Evolutionary conservation across 352 stramenopile species (phyloP).

Genomic region (Globisporangium paroecandrum): DNA sequence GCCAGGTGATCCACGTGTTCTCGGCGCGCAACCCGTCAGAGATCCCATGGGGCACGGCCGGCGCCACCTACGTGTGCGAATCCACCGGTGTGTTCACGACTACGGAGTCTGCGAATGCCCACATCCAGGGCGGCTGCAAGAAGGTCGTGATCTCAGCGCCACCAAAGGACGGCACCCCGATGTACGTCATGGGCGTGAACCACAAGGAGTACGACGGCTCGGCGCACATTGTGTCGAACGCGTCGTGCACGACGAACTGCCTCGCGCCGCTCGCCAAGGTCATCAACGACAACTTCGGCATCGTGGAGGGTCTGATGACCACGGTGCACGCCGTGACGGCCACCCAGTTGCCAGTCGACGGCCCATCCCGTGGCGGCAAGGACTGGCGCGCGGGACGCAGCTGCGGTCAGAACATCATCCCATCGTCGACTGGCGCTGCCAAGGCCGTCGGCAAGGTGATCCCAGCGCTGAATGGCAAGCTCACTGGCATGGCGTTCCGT

Average conservation of each 20-base stretch:
- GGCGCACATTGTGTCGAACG: conserved; percentile 78
- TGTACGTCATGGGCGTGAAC: conserved; percentile 97
- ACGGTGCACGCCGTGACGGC: conserved; percentile 94
- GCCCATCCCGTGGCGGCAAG: conserved; percentile 94
- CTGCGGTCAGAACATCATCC: conserved; percentile 99
- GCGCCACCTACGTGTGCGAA: conserved; percentile 94
- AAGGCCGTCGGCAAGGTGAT: conserved; percentile 99
- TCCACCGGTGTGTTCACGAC: conserved; percentile 95
- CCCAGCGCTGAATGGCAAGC: conserved; percentile 89
- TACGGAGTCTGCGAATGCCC: conserved; percentile 73
- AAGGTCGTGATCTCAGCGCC: conserved; percentile 97
- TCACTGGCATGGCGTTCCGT: conserved; percentile 91
- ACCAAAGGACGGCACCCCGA: conserved; percentile 91
- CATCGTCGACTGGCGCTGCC: conserved; percentile 95
- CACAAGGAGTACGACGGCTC: conserved; percentile 87
- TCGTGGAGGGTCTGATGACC: conserved; percentile 49
- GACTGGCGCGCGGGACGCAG: conserved; percentile 98
- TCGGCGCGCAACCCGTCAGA: conserved; percentile 48
- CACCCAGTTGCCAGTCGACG: conserved; percentile 97
- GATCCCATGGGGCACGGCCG: conserved; percentile 74
- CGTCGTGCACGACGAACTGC: conserved; percentile 79
- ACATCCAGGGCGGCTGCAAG: conserved; percentile 91
- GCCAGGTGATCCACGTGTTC: conserved; percentile 42
- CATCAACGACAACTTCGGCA: conserved; percentile 60
- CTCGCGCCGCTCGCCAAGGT: conserved; percentile 52